phyloP scores from a whole-genome alignment of 2,329 filamentous ascomycete species.

The Colletotrichum australisinense region DNA sequence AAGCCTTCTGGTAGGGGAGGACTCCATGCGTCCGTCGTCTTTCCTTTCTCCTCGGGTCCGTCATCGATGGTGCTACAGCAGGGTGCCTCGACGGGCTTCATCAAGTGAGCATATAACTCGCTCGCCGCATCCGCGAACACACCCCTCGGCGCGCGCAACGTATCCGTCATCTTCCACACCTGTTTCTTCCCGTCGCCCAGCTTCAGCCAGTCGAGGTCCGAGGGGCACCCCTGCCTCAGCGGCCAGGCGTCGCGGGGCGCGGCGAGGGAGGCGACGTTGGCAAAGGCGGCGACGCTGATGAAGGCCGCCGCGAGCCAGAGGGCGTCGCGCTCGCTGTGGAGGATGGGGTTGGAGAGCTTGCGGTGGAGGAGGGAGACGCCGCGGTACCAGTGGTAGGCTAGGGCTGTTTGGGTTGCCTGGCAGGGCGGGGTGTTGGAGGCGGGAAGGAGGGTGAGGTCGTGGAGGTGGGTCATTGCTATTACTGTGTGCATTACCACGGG shows the following conservation, averaged over 20 bases:
- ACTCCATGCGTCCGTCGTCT: neutral
- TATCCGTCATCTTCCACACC: slow-evolving; percentile 63
- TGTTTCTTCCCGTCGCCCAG: slow-evolving; percentile 67
- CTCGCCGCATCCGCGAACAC: slow-evolving; percentile 51
- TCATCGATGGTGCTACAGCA: slow-evolving; percentile 34
- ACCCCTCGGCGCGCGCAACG: slow-evolving; percentile 55
- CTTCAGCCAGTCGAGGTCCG: slow-evolving; percentile 68
- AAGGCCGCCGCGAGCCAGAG: slow-evolving; percentile 60
- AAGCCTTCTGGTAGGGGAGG: slow-evolving; percentile 46
- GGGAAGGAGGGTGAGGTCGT: slow-evolving; percentile 57
- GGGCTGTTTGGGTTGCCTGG: slow-evolving; percentile 43
- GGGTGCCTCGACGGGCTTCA: slow-evolving; percentile 17
- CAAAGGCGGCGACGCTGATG: slow-evolving; percentile 58
- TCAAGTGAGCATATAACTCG: slow-evolving; percentile 19
- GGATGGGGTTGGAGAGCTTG: slow-evolving; percentile 49
- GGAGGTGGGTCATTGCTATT: slow-evolving; percentile 62
- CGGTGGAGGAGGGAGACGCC: slow-evolving; percentile 60
- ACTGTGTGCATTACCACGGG: slow-evolving; percentile 67
- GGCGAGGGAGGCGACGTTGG: slow-evolving; percentile 51
- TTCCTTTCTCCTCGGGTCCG: neutral
- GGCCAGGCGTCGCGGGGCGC: slow-evolving; percentile 66
- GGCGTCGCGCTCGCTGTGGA: slow-evolving; percentile 55
- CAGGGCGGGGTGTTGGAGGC: slow-evolving; percentile 1
- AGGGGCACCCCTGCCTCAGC: slow-evolving; percentile 52
- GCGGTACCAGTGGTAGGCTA: slow-evolving; percentile 59